phyloP scores from a whole-genome alignment of 148 eudicot species.

The Rhododendron ovatum region DNA sequence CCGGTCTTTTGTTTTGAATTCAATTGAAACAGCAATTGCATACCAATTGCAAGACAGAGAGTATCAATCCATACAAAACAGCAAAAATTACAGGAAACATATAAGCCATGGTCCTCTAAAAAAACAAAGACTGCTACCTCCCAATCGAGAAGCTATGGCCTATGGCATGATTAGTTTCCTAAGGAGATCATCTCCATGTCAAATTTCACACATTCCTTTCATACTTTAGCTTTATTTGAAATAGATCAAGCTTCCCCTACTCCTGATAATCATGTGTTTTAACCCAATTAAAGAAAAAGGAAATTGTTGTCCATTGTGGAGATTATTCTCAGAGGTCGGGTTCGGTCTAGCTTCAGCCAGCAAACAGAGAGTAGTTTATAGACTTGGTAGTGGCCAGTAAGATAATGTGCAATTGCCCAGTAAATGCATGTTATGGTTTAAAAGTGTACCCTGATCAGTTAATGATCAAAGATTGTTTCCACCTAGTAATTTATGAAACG shows the following conservation, averaged over 20 bases:
- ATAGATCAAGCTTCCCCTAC: neutral
- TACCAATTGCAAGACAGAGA: neutral
- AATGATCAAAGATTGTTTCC: neutral
- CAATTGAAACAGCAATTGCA: neutral
- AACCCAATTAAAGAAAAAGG: neutral
- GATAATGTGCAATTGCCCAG: neutral
- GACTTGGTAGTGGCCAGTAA: neutral
- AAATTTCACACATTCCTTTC: neutral
- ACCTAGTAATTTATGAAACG: neutral
- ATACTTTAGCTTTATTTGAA: neutral
- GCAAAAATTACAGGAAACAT: neutral
- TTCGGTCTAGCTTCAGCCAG: neutral
- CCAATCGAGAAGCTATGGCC: neutral
- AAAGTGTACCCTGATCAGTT: neutral
- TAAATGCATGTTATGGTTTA: neutral
- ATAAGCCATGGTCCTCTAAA: neutral
- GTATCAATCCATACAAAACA: neutral
- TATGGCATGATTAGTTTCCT: neutral
- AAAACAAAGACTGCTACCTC: neutral
- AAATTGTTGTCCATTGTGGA: neutral
- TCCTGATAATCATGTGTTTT: neutral
- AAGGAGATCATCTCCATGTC: neutral
- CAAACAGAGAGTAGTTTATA: neutral
- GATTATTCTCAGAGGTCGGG: neutral
- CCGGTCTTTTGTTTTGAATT: neutral